Evolutionary conservation across 78 protist species (phyloP).

Genomic region (Dictyostelium firmibasis): DNA sequence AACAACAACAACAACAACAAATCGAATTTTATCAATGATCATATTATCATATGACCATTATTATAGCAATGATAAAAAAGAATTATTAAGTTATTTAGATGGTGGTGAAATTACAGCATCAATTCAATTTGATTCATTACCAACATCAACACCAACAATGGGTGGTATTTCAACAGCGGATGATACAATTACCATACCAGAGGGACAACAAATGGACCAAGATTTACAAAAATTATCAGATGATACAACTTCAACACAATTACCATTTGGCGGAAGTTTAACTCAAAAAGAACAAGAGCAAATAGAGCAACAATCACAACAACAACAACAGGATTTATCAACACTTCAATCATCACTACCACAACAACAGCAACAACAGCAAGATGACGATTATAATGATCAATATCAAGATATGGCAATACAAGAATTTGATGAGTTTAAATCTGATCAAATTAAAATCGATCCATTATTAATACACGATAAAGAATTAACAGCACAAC

Average conservation of each 20-base stretch:
- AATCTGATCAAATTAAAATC: not conserved
- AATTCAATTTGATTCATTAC: slow-evolving; percentile 1
- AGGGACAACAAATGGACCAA: not conserved
- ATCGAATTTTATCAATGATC: too few species aligned
- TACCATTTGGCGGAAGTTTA: not conserved
- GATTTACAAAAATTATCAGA: not conserved
- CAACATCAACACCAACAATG: not conserved
- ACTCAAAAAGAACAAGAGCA: not conserved
- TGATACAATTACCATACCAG: not conserved
- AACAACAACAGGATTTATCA: not conserved
- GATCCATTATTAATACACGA: slow-evolving; percentile 2
- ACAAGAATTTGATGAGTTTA: not conserved
- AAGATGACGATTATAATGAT: not conserved
- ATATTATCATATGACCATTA: too few species aligned
- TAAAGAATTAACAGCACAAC: slow-evolving; percentile 1
- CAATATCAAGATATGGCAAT: not conserved
- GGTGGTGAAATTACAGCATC: slow-evolving; percentile 34
- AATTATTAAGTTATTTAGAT: slow-evolving; percentile 47
- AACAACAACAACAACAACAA: not conserved
- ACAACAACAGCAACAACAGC: not conserved
- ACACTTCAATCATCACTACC: not conserved
- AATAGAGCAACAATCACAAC: not conserved
- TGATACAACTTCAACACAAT: not conserved
- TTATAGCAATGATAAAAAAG: slow-evolving; percentile 70
- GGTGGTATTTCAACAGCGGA: not conserved